These are phyloP conservation scores for Epichloe baconii DNA, from an alignment of 2,329 filamentous ascomycete species.

Conservation along the genomic window DNA sequence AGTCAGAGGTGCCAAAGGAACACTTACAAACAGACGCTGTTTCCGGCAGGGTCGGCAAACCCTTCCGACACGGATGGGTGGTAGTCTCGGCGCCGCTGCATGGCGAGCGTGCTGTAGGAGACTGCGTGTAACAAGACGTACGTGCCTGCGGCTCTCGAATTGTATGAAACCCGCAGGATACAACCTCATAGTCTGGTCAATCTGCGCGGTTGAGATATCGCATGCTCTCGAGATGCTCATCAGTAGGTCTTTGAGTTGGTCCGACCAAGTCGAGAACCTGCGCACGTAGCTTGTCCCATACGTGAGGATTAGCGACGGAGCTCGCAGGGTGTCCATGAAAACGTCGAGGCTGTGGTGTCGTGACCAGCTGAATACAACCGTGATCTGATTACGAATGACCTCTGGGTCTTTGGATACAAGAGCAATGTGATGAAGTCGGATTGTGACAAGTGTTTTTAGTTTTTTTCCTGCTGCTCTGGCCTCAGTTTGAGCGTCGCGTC, in stretches of 20 bases:
- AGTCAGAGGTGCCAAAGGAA: too few relatives aligned
- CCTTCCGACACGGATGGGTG: conserved; percentile 18
- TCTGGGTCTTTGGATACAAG: conserved; percentile 59
- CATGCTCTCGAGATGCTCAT: conserved; percentile 76
- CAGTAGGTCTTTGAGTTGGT: conserved; percentile 48
- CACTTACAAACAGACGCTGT: conserved; percentile 26
- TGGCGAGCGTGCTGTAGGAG: conserved; percentile 19
- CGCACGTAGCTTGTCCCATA: conserved; percentile 54
- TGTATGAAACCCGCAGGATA: conserved; percentile 69
- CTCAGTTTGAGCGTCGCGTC: conserved; percentile 44
- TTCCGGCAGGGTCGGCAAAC: conserved; percentile 58
- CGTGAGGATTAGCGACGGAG: conserved; percentile 55
- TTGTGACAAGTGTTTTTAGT: conserved; percentile 32
- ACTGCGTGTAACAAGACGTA: background rate
- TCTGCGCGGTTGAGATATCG: conserved; percentile 58
- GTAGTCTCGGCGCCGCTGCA: too few relatives aligned
- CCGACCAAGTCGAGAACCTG: conserved; percentile 62
- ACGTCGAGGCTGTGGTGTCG: conserved; percentile 73
- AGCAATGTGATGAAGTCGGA: conserved; percentile 71
- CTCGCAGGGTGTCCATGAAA: conserved; percentile 77
- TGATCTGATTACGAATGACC: conserved; percentile 72
- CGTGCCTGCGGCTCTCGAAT: conserved; percentile 32
- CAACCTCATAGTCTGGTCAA: conserved; percentile 70
- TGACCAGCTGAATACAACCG: conserved; percentile 76
- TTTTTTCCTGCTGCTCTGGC: conserved; percentile 52